Percentiles rank a stretch among this genome's conserved stretches.
phyloP scores from a whole-genome alignment of 805 yeast species.

The Sungouiozyma intestinalis region DNA sequence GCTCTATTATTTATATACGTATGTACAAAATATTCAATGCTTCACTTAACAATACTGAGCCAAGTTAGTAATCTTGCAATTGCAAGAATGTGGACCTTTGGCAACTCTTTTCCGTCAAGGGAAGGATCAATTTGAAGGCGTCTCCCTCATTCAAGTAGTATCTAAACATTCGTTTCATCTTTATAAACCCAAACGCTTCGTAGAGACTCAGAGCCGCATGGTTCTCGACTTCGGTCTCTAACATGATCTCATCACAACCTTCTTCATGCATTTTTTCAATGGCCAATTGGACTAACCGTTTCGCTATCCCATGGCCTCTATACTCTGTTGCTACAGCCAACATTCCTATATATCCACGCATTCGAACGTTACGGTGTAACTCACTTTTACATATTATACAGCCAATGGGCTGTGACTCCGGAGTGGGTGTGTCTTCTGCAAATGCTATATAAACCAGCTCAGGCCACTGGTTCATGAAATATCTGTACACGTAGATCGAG shows the following conservation, averaged over 20 bases:
- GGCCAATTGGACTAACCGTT: conserved; percentile 49
- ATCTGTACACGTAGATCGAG: conserved; percentile 85
- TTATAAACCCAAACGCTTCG: conserved; percentile 65
- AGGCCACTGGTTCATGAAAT: conserved; percentile 87
- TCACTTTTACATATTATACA: conserved; percentile 77
- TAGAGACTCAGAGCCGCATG: conserved; percentile 57
- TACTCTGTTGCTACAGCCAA: conserved; percentile 64
- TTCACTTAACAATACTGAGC: background rate
- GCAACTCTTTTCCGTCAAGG: conserved; percentile 53
- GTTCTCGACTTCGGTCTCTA: conserved; percentile 87
- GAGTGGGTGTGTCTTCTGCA: conserved; percentile 15
- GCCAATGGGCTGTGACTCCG: conserved; percentile 44
- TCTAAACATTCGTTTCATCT: conserved; percentile 66
- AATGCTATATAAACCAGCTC: conserved; percentile 62
- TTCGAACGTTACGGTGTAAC: conserved; percentile 52
- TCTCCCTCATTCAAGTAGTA: conserved; percentile 90
- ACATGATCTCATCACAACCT: conserved; percentile 78
- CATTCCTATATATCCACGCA: conserved; percentile 95
- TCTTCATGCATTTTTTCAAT: conserved; percentile 53
- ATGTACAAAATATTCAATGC: background rate
- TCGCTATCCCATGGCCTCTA: conserved; percentile 79
- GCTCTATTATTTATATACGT: background rate
- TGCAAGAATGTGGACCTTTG: conserved; percentile 44
- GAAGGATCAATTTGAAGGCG: conserved; percentile 79
- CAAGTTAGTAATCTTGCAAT: background rate